Evolutionary conservation across 768 basidiomycete genomes (phyloP).

Genomic region (Agaricus blazei): DNA sequence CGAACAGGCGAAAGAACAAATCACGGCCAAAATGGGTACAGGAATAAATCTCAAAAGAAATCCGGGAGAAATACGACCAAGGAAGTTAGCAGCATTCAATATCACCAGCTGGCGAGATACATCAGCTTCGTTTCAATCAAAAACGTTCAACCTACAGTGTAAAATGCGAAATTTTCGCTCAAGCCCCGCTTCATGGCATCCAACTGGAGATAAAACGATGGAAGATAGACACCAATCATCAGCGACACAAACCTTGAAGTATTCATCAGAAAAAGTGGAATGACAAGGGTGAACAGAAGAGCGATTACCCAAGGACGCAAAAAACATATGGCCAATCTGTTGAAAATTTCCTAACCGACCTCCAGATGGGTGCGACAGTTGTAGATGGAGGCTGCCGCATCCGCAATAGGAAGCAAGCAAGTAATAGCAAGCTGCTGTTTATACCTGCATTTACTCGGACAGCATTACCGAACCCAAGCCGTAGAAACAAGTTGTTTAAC

Average conservation of each 20-base stretch:
- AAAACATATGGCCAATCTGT: constrained; percentile 7
- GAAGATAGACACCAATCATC: constrained; percentile 23
- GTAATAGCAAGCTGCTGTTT: constrained; percentile 11
- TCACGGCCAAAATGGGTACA: constrained; percentile 13
- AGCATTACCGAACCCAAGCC: constrained; percentile 12
- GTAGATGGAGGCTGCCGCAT: constrained; percentile 6
- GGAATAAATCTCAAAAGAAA: constrained; percentile 13
- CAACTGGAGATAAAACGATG: constrained; percentile 37
- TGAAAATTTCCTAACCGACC: constrained; percentile 1
- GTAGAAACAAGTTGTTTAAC: constrained; percentile 41
- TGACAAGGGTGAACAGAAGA: too few relatives aligned
- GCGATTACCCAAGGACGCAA: constrained; percentile 4
- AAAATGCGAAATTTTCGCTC: constrained; percentile 30
- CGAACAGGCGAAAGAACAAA: constrained; percentile 8
- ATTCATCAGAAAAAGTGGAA: neutral
- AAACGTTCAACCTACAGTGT: constrained; percentile 23
- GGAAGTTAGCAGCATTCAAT: constrained; percentile 14
- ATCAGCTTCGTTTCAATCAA: neutral
- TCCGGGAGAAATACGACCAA: constrained; percentile 16
- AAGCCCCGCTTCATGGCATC: constrained; percentile 28
- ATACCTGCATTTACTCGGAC: constrained; percentile 15
- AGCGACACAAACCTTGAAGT: constrained; percentile 16
- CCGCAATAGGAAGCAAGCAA: constrained; percentile 10
- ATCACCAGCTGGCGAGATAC: constrained; percentile 15
- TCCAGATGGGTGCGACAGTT: neutral